Evolutionary conservation across 2,329 filamentous ascomycete genomes (phyloP).

Genomic region (Xylaria sp.): DNA sequence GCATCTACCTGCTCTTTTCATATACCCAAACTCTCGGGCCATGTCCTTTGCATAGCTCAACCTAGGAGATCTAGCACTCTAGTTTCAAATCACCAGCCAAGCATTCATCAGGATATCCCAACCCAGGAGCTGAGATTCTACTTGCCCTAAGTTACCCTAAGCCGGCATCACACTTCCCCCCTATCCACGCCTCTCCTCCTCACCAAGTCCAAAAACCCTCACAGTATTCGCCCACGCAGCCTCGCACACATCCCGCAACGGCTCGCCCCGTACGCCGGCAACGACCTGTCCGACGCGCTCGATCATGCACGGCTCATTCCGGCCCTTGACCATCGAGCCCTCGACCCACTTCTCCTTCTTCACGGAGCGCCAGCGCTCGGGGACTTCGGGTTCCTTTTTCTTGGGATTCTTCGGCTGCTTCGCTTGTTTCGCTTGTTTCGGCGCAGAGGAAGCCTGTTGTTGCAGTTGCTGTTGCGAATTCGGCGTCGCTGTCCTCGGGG

Average conservation of each 20-base stretch:
- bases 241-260: conserved; percentile 83
- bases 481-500: conserved; percentile 22
- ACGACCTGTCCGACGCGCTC: conserved; percentile 86
- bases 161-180: neutral
- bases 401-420: conserved; percentile 50
- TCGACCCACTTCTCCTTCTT: conserved; percentile 96
- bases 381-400: conserved; percentile 69
- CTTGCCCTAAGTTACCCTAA: too few relatives aligned
- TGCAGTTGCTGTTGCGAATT: conserved; percentile 19
- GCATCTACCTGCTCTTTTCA: too few relatives aligned
- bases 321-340: conserved; percentile 88
- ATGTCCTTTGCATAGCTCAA: too few relatives aligned
- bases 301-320: conserved; percentile 92
- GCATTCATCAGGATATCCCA: neutral
- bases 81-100: neutral
- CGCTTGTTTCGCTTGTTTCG: conserved; percentile 26
- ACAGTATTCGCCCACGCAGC: conserved; percentile 84
- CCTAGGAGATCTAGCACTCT: neutral
- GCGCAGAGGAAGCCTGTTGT: too few relatives aligned
- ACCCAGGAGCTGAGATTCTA: neutral
- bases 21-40: too few relatives aligned
- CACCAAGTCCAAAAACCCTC: conserved; percentile 76
- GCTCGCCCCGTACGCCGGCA: conserved; percentile 80
- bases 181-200: conserved; percentile 31
- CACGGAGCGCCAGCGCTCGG: conserved; percentile 76